These are phyloP conservation scores for Fusarium paranaense DNA, from an alignment of 2,329 filamentous ascomycete genomes.

Conservation along the genomic window DNA sequence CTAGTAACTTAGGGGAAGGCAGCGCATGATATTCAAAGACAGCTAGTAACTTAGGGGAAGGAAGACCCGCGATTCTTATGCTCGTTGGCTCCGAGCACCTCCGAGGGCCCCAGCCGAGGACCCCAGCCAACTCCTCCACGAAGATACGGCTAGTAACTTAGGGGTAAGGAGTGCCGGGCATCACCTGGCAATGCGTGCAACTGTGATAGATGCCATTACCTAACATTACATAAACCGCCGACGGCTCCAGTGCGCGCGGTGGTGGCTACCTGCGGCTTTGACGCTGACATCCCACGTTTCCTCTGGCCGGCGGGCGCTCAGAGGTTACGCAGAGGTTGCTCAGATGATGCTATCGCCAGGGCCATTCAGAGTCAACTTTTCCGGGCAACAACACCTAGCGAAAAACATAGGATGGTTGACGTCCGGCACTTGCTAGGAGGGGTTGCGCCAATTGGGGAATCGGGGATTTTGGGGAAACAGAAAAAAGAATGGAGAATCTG, in stretches of 20 bases:
- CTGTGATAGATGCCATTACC: constrained; percentile 34
- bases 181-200: constrained; percentile 19
- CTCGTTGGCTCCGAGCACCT: constrained; percentile 29
- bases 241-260: neutral
- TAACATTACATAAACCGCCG: constrained; percentile 45
- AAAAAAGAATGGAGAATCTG: constrained; percentile 23
- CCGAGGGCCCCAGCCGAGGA: neutral
- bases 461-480: constrained; percentile 23
- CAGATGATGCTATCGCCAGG: neutral
- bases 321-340: neutral
- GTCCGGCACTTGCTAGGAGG: constrained; percentile 29
- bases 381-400: constrained; percentile 31
- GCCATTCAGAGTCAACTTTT: neutral
- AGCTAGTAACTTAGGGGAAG: constrained; percentile 43
- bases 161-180: constrained; percentile 39
- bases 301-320: constrained; percentile 29
- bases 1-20: constrained; percentile 20
- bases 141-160: constrained; percentile 42
- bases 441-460: constrained; percentile 31
- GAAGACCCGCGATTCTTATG: constrained; percentile 42
- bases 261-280: constrained; percentile 40
- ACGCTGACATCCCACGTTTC: constrained; percentile 40
- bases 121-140: constrained; percentile 28
- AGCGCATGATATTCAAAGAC: constrained; percentile 29
- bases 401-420: constrained; percentile 44